Base-by-base conservation (phyloP, 2,329 filamentous ascomycete species). In the Hirsutella rhossiliensis region DNA sequence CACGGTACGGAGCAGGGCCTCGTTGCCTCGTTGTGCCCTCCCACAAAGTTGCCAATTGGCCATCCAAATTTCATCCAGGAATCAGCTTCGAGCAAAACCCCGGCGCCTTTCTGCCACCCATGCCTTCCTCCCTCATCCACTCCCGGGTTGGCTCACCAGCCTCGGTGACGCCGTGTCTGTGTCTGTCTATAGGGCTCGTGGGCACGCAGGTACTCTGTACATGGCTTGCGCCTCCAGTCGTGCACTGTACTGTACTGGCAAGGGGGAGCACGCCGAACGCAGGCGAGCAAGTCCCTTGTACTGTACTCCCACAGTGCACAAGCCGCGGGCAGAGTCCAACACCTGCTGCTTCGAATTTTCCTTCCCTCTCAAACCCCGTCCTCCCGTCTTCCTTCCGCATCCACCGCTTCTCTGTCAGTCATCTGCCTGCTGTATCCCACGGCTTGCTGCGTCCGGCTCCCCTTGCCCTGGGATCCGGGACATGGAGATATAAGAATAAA, bases 21-120 rank as follows among this genome's bases (percentile, higher is more conserved):
- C 5, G 7, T 17, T n/a, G 34, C 34, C 34, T 37, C 34, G 49
- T 50, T 45, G 43, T 32, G 41, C 31, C 43, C n/a, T 17, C 15
- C 12, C 34, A 36, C 34, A 18, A 37, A 37, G n/a, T 37, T 17
- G 34, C 34, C 34, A 15, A 17, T 17, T 39, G 39, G 39, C 18
- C 43, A 45, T 38, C 39, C 43, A 41, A 41, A 39, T 34, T 42
- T 36, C 31, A 27, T 19, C 30, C 41, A 43, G 43, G 41, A 38
- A 42, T 44, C 47, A 43, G 40, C 41, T 34, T 42, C 20, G 12
- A 44, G 40, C 31, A 9, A 37, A 15, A 9, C 30, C 20, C 40
- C 42, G 20, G 23, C 20, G 30, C 29, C 43, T 39, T 27, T 29
- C 42, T n/a, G 8, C 34, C 7, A 13, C 34, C 34, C 15, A 13